Base-by-base conservation (phyloP, 495 filamentous ascomycete genomes). In the Tuber indicum region DNA sequence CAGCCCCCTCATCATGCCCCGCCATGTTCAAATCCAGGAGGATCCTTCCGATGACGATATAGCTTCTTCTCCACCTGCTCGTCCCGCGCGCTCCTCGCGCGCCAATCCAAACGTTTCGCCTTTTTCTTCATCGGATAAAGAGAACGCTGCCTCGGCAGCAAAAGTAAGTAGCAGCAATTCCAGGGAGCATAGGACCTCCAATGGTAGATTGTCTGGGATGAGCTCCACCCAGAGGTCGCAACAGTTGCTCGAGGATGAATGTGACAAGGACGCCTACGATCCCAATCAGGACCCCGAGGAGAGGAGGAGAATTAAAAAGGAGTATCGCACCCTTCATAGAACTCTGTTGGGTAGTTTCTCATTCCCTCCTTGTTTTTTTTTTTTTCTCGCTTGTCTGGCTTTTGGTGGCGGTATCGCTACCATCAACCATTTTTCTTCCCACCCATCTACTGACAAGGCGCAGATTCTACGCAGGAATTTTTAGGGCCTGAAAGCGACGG, bases 221-320 rank as follows among this genome's bases (percentile, higher is more conserved):
- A 62, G 72, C 52, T 52, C 78, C 1, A 80, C 80, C n/a, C 80
- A 81, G 66, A 79, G 76, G 79, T 19, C 80, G 80, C 71, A 77
- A 83, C 46, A 73, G 70, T 45, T 79, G 5, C 75, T 83, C 12
- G 82, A 84, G 39, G 82, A 86, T 49, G 81, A 81, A n/a, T 83
- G 77, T 0, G 82, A 86, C 21, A 88, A 83, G 8, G 83, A 87
- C 74, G 91, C 87, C 77, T 99, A 96, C 82, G 93, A 99, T 77
- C 96, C 96, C 0, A 91, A 97, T 80, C 96, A 99, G 82, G 89
- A 93, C 77, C 88, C 91, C 52, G 90, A 91, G n/a, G 89, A 95
- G 83, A 88, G 94, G 43, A 87, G 95, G 69, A 83, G 87, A 52
- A 83, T 97, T 39, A 90, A 93, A 43, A 90, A 89, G 74, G 88